Base-by-base conservation (phyloP, 164 flowering plant species). In the Houttuynia cordata region DNA sequence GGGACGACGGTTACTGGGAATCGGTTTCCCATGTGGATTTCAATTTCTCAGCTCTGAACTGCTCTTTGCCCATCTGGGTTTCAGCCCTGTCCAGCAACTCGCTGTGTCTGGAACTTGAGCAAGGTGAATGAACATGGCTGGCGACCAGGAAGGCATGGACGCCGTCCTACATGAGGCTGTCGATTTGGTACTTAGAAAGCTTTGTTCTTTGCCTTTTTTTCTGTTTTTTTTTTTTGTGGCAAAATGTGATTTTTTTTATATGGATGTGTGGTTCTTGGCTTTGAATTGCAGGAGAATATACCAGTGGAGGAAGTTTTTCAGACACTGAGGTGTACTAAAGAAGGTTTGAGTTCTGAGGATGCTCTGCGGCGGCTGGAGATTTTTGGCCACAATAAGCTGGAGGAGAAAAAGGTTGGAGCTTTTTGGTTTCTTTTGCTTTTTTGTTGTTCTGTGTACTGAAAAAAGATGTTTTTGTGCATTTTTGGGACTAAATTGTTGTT, bases 261-360 rank as follows among this genome's bases (percentile, higher is more conserved):
- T 67, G 47, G 37, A 56, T 64, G 55, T 67, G 61, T 17, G 51
- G 30, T 60, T 50, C 23, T 59, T 62, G 62, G 68, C 8, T 41
- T 41, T 41, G 45, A 51, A 30, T 53, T 77, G 67, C 76, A 88
- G 97, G 97, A 88, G 57, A 80, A 83, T 59, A 81, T 86, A 58
- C 92, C 92, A 10, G 67, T 85, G 30, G 95, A 86, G 64, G 96
- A 91, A 68, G 92, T 88, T 22, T 85, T 86, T 63, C 74, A 82
- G 76, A 82, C 79, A 53, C 62, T 88, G 66, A 82, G 83, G 75
- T 84, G 92, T 67, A 76, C 68, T 58, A 73, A 21, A 67, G 71
- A 79, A 23, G 95, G 94, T 4, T 78, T 91, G 34, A 67, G 86
- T 0, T 73, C 75, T 34, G 77, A 75, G 34, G 88, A 72, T 66